phyloP scores from a whole-genome alignment of 495 filamentous ascomycete species.

The Penicillium herquei region DNA sequence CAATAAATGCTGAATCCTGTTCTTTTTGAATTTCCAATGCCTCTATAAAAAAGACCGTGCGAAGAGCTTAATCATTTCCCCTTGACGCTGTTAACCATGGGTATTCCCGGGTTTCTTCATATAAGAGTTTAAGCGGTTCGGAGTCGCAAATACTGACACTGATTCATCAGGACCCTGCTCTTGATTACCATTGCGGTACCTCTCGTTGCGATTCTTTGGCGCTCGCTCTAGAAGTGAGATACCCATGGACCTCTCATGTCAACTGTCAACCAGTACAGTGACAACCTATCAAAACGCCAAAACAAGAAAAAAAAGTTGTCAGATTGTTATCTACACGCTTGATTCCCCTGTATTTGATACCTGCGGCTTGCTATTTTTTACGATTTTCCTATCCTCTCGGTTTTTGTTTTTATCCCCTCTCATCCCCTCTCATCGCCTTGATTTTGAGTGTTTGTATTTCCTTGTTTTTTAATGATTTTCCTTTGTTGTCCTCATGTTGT shows the following conservation, averaged over 20 bases:
- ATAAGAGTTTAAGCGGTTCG: slow-evolving; percentile 2
- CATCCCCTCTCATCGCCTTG: slow-evolving; percentile 1
- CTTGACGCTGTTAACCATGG: slow-evolving; percentile 15
- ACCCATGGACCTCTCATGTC: slow-evolving; percentile 11
- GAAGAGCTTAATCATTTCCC: slow-evolving; percentile 9
- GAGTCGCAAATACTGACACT: slow-evolving; percentile 29
- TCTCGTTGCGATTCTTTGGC: slow-evolving; percentile 33
- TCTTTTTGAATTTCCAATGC: background rate
- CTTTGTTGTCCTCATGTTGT: slow-evolving; percentile 26
- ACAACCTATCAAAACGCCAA: slow-evolving; percentile 1
- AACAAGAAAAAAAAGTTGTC: slow-evolving; percentile 17
- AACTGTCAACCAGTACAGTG: background rate
- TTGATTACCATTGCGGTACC: slow-evolving; percentile 34
- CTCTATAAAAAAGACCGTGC: slow-evolving; percentile 16
- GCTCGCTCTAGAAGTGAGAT: slow-evolving; percentile 28
- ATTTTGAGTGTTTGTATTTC: slow-evolving; percentile 7
- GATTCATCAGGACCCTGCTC: slow-evolving; percentile 30
- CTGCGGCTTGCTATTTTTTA: slow-evolving; percentile 19
- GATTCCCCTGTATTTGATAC: slow-evolving; percentile 44
- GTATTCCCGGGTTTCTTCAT: background rate
- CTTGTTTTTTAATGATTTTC: slow-evolving; percentile 26
- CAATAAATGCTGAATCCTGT: slow-evolving; percentile 30
- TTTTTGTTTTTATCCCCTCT: slow-evolving; percentile 5
- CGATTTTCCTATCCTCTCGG: slow-evolving; percentile 25
- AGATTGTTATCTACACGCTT: slow-evolving; percentile 26